Evolutionary conservation across 208 protist genomes (phyloP).

Genomic region (Acanthamoeba royreba): DNA sequence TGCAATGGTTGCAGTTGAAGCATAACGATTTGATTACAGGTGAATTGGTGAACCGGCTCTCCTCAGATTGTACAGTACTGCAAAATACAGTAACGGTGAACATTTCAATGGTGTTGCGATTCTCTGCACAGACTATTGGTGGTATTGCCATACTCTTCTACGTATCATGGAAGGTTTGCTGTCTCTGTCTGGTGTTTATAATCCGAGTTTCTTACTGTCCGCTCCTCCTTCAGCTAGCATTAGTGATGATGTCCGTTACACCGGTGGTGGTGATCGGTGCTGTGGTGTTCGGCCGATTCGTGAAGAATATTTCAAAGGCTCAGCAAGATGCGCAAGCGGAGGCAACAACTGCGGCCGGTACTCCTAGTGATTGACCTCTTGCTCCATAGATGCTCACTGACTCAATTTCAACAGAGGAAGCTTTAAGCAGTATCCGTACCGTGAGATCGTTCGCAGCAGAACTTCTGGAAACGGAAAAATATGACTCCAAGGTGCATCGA

Average conservation of each 20-base stretch:
- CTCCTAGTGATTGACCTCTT: background rate
- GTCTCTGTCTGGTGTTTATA: no score
- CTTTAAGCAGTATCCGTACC: conserved; percentile 68
- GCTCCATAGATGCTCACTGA: background rate
- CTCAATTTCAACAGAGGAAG: conserved; percentile 43
- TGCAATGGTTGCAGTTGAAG: no score
- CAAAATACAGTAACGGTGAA: conserved; percentile 73
- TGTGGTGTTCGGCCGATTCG: conserved; percentile 66
- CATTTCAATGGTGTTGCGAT: conserved; percentile 63
- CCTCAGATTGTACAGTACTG: conserved; percentile 66
- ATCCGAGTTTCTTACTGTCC: no score
- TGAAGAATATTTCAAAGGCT: conserved; percentile 59
- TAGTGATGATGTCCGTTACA: conserved; percentile 69
- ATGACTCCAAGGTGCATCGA: conserved; percentile 35
- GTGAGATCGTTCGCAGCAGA: conserved; percentile 72
- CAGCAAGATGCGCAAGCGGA: conserved; percentile 70
- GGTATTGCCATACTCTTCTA: conserved; percentile 63
- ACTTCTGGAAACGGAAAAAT: background rate
- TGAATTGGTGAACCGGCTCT: no score
- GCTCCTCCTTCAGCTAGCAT: conserved; percentile 52
- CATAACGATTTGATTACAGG: no score
- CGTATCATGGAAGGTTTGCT: conserved; percentile 59
- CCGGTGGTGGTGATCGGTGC: conserved; percentile 61
- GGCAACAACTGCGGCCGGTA: background rate
- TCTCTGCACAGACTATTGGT: conserved; percentile 56